A percentile compares a stretch with the other conserved stretches of the same genome.
These are phyloP conservation scores for Apiospora marii DNA, from an alignment of 2,329 filamentous ascomycete genomes.

Conservation along the genomic window DNA sequence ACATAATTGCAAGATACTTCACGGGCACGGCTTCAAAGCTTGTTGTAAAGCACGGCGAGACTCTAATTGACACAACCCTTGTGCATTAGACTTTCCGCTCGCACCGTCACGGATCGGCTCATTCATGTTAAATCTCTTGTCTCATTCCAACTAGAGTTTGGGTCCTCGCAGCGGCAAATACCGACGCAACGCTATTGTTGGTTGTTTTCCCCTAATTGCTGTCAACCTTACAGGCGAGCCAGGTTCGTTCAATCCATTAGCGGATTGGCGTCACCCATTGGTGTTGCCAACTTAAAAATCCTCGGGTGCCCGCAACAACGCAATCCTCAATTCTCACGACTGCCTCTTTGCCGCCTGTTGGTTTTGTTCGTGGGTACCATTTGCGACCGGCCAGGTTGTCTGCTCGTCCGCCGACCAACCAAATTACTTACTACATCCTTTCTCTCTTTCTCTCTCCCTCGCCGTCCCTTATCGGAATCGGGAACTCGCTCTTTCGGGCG, in stretches of 20 bases:
- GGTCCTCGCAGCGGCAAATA: slow-evolving; percentile 20
- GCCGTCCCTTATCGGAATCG: not conserved
- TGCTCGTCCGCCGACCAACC: not conserved
- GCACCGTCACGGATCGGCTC: slow-evolving; percentile 22
- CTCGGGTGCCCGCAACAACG: slow-evolving; percentile 17
- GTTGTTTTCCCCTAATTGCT: slow-evolving; percentile 11
- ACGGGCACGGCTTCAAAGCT: slow-evolving; percentile 24
- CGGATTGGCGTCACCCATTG: slow-evolving; percentile 13
- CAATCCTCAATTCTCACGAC: slow-evolving; percentile 2
- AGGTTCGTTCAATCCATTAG: slow-evolving; percentile 2
- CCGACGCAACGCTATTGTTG: slow-evolving; percentile 18
- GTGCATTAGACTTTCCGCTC: slow-evolving; percentile 22
- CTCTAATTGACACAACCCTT: slow-evolving; percentile 23
- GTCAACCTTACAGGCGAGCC: slow-evolving; percentile 16
- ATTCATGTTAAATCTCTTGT: slow-evolving; percentile 10
- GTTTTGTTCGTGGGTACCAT: not conserved
- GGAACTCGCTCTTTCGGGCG: not conserved
- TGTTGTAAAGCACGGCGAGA: slow-evolving; percentile 12
- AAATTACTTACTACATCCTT: not conserved
- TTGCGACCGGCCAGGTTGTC: not conserved
- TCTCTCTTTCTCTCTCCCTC: not conserved
- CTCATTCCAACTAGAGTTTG: slow-evolving; percentile 20
- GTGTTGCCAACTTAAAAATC: slow-evolving; percentile 21
- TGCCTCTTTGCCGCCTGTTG: not conserved
- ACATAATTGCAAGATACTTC: slow-evolving; percentile 20